Evolutionary conservation across 2,329 filamentous ascomycete species (phyloP).

Genomic region (Apiospora saccharicola): DNA sequence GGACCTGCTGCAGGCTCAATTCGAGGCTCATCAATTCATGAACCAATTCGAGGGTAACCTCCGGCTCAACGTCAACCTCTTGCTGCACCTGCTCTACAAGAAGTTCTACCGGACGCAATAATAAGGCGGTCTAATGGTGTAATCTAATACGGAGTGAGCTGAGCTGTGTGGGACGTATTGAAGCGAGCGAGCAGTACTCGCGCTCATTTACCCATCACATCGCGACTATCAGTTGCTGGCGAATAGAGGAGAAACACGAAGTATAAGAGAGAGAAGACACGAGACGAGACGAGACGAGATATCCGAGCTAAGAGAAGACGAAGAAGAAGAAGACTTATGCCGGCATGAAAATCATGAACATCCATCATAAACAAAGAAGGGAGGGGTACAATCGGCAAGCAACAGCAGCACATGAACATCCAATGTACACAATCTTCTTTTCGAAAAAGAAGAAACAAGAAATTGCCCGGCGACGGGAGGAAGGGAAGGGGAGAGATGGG

Average conservation of each 20-base stretch:
- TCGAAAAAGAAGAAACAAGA: slow-evolving; percentile 1
- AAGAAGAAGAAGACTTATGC: slow-evolving; percentile 2
- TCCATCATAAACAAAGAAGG: neutral
- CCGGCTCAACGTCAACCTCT: slow-evolving; percentile 92
- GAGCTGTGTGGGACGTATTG: neutral
- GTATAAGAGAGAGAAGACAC: neutral
- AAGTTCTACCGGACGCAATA: slow-evolving; percentile 89
- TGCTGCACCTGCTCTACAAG: slow-evolving; percentile 97
- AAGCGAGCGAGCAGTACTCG: slow-evolving; percentile 11
- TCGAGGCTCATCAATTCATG: slow-evolving; percentile 96
- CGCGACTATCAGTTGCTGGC: neutral
- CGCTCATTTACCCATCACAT: neutral
- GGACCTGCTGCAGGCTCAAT: slow-evolving; percentile 93
- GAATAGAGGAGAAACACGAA: neutral
- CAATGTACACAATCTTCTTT: neutral
- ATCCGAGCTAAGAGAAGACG: neutral
- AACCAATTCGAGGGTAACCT: slow-evolving; percentile 87
- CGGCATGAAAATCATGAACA: slow-evolving; percentile 9
- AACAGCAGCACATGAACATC: slow-evolving; percentile 2
- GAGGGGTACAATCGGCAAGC: neutral
- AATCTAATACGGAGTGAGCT: neutral
- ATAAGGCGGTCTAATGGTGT: slow-evolving; percentile 28
- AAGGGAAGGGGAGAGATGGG: neutral
- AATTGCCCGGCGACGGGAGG: neutral
- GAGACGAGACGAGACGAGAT: neutral